phyloP scores from a whole-genome alignment of 257 asterid species.

The Cynanchum wilfordii region DNA sequence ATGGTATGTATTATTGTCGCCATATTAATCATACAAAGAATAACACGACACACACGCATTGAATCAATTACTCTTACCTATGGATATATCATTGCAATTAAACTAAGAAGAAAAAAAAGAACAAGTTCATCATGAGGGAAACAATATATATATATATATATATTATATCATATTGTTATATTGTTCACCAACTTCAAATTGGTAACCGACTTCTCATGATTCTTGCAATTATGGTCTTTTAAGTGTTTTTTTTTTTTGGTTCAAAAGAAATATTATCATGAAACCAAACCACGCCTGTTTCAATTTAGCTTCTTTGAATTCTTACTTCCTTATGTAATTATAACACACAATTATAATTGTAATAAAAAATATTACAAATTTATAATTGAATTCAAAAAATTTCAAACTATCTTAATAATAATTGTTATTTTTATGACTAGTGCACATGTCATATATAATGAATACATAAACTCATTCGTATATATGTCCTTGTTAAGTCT shows the following conservation, averaged over 20 bases:
- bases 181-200: slow-evolving; percentile 17
- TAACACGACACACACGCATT: slow-evolving; percentile 8
- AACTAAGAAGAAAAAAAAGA: background rate
- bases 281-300: background rate
- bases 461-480: too few relatives aligned
- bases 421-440: too few relatives aligned
- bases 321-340: background rate
- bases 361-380: too few relatives aligned
- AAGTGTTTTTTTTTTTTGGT: background rate
- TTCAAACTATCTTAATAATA: too few relatives aligned
- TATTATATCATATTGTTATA: background rate
- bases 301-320: background rate
- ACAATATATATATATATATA: too few relatives aligned
- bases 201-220: slow-evolving; percentile 15
- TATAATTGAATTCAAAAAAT: background rate
- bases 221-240: slow-evolving; percentile 5
- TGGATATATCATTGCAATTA: background rate
- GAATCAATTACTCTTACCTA: background rate
- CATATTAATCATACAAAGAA: background rate
- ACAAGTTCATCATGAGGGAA: slow-evolving; percentile 1
- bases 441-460: too few relatives aligned
- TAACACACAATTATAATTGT: too few relatives aligned
- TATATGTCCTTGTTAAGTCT: too few relatives aligned
- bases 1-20: background rate
- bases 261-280: background rate